Conservation (phyloP, 2,329 filamentous ascomycete genomes). For the Nothomitra cinnamomea region DNA sequence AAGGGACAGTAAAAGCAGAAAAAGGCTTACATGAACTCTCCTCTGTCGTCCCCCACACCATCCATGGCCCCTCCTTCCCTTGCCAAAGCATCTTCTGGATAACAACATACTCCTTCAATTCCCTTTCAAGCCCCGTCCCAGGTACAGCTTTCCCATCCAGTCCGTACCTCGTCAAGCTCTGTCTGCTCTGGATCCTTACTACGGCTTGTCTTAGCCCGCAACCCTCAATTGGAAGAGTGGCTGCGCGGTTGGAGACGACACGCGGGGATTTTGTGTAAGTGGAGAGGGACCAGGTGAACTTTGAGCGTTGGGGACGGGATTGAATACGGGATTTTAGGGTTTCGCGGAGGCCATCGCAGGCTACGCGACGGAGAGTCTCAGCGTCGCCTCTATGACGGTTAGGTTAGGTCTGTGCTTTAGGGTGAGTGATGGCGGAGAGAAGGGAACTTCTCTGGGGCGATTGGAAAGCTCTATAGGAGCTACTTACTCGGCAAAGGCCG, state of each 20-base stretch:
- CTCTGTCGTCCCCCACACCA: constrained; percentile 45
- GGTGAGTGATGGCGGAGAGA: constrained; percentile 5
- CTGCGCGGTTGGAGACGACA: constrained; percentile 38
- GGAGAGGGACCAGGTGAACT: constrained; percentile 36
- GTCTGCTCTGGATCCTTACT: constrained; percentile 40
- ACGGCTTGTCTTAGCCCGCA: constrained; percentile 38
- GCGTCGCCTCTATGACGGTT: constrained; percentile 29
- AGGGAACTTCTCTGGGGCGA: neutral
- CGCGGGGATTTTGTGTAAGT: constrained; percentile 32
- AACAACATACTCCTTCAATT: constrained; percentile 48
- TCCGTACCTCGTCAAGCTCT: constrained; percentile 32
- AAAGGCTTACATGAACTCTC: constrained; percentile 21
- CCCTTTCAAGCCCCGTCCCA: constrained; percentile 32
- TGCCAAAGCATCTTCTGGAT: constrained; percentile 34
- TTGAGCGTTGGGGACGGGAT: constrained; percentile 29
- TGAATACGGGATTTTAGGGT: constrained; percentile 38
- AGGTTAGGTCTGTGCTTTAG: constrained; percentile 3
- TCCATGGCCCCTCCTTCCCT: constrained; percentile 36
- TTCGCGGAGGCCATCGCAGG: constrained; percentile 33
- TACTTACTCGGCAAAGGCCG: constrained; percentile 33
- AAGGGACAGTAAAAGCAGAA: neutral
- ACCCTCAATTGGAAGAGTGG: constrained; percentile 28
- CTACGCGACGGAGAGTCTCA: constrained; percentile 33
- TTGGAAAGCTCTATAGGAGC: neutral
- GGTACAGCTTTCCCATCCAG: constrained; percentile 25